Base-by-base conservation (phyloP, 176 grass and related monocot genomes). In the Phoenix roebelenii region DNA sequence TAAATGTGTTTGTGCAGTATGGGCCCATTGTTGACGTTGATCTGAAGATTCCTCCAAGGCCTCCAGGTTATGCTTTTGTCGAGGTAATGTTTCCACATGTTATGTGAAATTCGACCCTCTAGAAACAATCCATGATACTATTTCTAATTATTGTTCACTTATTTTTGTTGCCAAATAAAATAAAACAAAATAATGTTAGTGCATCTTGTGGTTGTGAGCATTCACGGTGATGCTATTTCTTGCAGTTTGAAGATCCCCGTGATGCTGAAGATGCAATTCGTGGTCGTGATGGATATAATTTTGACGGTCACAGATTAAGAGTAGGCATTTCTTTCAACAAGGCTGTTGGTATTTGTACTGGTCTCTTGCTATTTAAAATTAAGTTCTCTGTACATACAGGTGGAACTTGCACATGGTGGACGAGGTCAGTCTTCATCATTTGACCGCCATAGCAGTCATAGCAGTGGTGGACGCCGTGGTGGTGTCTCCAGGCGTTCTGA, bases 1-100 rank as follows among this genome's bases (percentile, higher is more conserved):
- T 10, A 3, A 14, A 56, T 56, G 22, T 14, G 35, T 48, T 28
- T 52, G 20, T 71, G 53, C 74, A 98, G 93, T 98, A 88, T 83
- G 93, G 93, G 20, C 77, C 70, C 18, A 89, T 98, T 76, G 79
- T 98, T 51, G 93, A 20, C 0, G 20, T 98, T 79, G 93, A 98
- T 79, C 70, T 98, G 84, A 92, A 98, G 76, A 64, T 98, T 18
- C 88, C 93, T 64, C 93, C 93, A 4, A 89, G 88, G 64, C 88
- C 93, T 3, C 93, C 93, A 67, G 93, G 93, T 53, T 98, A 81
- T 86, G 93, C 88, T 80, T 98, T 98, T 83, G 66, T 98, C 51
- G 93, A 98, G 87, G 93, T 90, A 72, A 67, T 59, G 15, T 16
- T 30, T 6, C 28, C 23, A 5, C 35, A 44, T 44, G 5, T 44